Evolutionary conservation across 371 early-diverging fungal species (phyloP).

Genomic region (Mortierella sp.): DNA sequence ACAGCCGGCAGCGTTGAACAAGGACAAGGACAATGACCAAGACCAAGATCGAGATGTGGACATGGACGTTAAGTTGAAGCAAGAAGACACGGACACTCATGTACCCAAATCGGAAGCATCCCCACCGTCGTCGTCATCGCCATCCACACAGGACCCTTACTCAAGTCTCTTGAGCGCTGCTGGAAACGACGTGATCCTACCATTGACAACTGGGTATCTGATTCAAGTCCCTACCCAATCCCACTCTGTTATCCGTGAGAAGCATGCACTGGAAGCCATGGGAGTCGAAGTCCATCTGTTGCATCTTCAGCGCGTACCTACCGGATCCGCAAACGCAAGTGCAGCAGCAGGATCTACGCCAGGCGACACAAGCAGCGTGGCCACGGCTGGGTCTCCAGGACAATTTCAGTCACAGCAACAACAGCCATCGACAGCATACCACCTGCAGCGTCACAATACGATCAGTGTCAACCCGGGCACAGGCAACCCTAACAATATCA

Average conservation of each 20-base stretch:
- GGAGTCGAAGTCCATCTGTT: constrained; percentile 59
- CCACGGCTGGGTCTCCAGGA: not conserved
- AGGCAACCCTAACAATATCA: too few relatives aligned
- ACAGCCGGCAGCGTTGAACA: not conserved
- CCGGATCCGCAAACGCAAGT: not conserved
- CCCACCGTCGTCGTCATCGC: not conserved
- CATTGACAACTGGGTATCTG: constrained; percentile 69
- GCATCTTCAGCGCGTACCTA: constrained; percentile 28
- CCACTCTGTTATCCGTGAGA: constrained; percentile 57
- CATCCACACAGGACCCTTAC: not conserved
- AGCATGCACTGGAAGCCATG: constrained; percentile 58
- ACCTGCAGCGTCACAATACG: constrained; percentile 17
- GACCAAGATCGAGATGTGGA: constrained; percentile 27
- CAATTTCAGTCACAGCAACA: constrained; percentile 2
- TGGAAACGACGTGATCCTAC: constrained; percentile 60
- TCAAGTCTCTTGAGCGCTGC: not conserved
- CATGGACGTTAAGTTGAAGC: constrained; percentile 17
- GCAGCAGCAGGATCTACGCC: not conserved
- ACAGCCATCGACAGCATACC: constrained; percentile 29
- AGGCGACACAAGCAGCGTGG: not conserved
- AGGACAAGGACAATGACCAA: not conserved
- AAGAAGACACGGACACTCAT: constrained; percentile 6
- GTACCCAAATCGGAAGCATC: not conserved
- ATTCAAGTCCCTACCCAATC: constrained; percentile 57
- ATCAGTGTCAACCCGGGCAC: constrained; percentile 5